Conservation (phyloP, 805 yeast species). For the Middelhovenomyces tepae region DNA sequence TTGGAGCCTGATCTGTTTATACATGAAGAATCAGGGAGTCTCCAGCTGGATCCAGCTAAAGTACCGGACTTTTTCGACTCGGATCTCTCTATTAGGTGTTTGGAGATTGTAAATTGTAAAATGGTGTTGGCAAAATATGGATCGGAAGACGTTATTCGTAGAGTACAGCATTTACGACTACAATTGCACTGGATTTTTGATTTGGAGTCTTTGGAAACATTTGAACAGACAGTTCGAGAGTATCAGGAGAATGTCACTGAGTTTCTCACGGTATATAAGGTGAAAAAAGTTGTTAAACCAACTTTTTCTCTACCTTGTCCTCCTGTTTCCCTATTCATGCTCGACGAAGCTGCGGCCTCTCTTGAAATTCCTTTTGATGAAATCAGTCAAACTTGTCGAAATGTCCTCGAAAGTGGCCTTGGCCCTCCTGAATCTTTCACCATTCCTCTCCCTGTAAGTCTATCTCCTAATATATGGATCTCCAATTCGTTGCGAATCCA, state of each 20-base stretch:
- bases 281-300: background rate
- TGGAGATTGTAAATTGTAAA: conserved; percentile 1
- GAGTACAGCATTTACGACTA: too few relatives aligned
- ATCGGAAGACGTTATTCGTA: conserved; percentile 1
- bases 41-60: background rate
- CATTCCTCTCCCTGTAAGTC: background rate
- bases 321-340: background rate
- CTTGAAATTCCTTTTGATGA: conserved; percentile 1
- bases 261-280: background rate
- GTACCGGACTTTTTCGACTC: background rate
- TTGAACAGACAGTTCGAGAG: background rate
- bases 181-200: too few relatives aligned
- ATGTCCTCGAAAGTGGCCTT: background rate
- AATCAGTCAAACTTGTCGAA: background rate
- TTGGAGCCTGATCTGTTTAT: conserved; percentile 1
- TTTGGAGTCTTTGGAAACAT: background rate
- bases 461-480: background rate
- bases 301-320: background rate
- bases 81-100: conserved; percentile 1
- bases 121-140: background rate
- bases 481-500: background rate
- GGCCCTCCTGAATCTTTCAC: too few relatives aligned
- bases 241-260: background rate
- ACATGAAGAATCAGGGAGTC: background rate
- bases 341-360: too few relatives aligned